A percentile compares a stretch with the other conserved stretches of the same genome.
Conservation (phyloP, 148 eudicot genomes). For the Rhododendron molle region DNA sequence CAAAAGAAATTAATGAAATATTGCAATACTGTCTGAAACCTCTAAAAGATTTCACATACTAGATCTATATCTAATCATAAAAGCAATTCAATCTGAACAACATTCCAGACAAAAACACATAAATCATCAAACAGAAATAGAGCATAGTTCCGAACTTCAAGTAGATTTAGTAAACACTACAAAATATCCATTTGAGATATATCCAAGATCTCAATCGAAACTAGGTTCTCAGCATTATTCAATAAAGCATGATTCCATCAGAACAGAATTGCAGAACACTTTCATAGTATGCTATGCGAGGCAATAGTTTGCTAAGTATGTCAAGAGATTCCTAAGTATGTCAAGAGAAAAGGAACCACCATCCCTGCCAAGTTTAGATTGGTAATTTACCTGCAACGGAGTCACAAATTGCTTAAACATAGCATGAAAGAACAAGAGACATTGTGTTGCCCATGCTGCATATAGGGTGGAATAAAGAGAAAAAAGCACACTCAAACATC, state of each 20-base stretch:
- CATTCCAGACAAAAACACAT: not conserved
- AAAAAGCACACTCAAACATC: not conserved
- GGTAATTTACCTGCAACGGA: not conserved
- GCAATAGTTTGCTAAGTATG: not conserved
- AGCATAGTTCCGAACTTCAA: not conserved
- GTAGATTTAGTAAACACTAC: too few relatives aligned
- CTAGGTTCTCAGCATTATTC: not conserved
- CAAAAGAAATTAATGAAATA: not conserved
- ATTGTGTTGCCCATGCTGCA: not conserved
- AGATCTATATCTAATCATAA: not conserved
- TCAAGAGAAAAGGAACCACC: not conserved
- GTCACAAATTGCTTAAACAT: not conserved
- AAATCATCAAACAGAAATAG: not conserved
- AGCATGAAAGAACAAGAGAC: not conserved
- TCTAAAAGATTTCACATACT: too few relatives aligned
- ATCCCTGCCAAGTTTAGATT: not conserved
- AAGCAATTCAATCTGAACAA: not conserved
- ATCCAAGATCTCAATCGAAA: too few relatives aligned
- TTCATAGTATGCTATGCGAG: not conserved
- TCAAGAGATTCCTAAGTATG: not conserved
- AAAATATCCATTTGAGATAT: too few relatives aligned
- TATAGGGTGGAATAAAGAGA: not conserved
- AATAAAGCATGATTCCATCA: not conserved
- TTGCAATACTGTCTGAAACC: not conserved
- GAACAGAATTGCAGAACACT: not conserved